A percentile compares a stretch with the other conserved stretches of the same genome.
Evolutionary conservation across 306 rosid genomes (phyloP).

Genomic region (Potentilla sterilis): DNA sequence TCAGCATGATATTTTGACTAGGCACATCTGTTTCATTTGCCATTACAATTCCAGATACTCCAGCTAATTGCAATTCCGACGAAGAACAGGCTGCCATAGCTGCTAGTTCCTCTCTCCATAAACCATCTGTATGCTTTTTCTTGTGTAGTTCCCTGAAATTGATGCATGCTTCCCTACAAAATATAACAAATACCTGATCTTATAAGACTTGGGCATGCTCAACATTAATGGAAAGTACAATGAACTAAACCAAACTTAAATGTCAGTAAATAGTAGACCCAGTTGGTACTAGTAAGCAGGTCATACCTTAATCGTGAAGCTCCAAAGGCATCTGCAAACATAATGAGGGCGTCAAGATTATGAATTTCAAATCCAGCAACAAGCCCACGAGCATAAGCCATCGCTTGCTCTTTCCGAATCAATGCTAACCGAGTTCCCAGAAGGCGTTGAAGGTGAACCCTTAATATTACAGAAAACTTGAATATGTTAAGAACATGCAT

Average conservation of each 20-base stretch:
- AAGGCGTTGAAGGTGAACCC: constrained; percentile 54
- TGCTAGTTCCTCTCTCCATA: constrained; percentile 20
- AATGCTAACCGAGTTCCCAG: constrained; percentile 49
- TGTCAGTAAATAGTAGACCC: not conserved
- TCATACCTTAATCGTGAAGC: constrained; percentile 56
- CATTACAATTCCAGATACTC: constrained; percentile 13
- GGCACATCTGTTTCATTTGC: constrained; percentile 3
- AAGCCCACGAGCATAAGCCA: constrained; percentile 70
- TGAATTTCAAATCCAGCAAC: constrained; percentile 62
- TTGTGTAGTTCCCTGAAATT: constrained; percentile 22
- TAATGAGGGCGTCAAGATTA: constrained; percentile 47
- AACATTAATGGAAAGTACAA: not conserved
- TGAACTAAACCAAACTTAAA: not conserved
- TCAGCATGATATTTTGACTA: constrained; percentile 11
- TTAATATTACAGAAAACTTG: constrained; percentile 18
- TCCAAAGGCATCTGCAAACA: constrained; percentile 68
- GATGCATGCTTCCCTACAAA: constrained; percentile 21
- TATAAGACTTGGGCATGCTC: not conserved
- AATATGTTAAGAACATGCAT: constrained; percentile 23
- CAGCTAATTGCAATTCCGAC: constrained; percentile 12
- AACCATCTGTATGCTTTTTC: constrained; percentile 17
- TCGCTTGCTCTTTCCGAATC: constrained; percentile 64
- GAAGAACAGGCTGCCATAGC: constrained; percentile 16
- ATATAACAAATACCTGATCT: not conserved
- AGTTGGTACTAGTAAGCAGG: not conserved